Evolutionary conservation across 2,329 filamentous ascomycete species (phyloP).

Genomic region (Penicillium sp.): DNA sequence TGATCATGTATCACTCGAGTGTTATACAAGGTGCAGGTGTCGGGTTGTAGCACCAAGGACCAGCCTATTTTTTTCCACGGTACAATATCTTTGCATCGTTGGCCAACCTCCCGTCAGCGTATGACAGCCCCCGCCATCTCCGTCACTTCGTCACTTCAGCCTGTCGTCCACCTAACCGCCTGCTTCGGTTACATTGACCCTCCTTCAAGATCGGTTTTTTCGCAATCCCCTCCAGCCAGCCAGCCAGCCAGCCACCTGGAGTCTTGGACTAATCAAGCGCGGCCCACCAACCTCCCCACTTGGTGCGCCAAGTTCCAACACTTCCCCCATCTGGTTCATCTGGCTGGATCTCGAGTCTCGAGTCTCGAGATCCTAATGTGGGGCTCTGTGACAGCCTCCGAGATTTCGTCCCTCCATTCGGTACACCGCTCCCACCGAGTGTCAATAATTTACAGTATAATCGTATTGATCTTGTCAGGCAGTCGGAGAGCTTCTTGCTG

Average conservation of each 20-base stretch:
- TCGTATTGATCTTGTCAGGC: neutral
- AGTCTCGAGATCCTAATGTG: constrained; percentile 13
- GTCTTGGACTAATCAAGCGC: neutral
- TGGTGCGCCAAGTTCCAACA: constrained; percentile 8
- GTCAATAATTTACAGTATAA: constrained; percentile 1
- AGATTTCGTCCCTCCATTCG: constrained; percentile 11
- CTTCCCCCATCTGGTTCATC: constrained; percentile 4
- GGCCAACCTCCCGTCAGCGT: neutral
- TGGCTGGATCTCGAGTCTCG: constrained; percentile 17
- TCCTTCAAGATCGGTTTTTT: constrained; percentile 7
- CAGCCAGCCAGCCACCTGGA: neutral
- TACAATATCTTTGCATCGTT: constrained; percentile 9
- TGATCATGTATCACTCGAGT: no score
- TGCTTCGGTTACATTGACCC: neutral
- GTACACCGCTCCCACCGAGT: constrained; percentile 22
- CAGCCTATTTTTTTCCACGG: neutral
- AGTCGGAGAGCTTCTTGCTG: neutral
- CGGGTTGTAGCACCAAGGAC: neutral
- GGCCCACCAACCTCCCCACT: constrained; percentile 11
- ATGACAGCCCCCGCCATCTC: neutral
- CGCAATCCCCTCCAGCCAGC: constrained; percentile 18
- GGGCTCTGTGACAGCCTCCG: constrained; percentile 13
- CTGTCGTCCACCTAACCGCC: neutral
- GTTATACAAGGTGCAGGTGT: neutral
- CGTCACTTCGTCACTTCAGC: neutral